These are phyloP conservation scores for Arthrobotrys sphaeroides DNA, from an alignment of 2,329 filamentous ascomycete genomes.

Conservation along the genomic window DNA sequence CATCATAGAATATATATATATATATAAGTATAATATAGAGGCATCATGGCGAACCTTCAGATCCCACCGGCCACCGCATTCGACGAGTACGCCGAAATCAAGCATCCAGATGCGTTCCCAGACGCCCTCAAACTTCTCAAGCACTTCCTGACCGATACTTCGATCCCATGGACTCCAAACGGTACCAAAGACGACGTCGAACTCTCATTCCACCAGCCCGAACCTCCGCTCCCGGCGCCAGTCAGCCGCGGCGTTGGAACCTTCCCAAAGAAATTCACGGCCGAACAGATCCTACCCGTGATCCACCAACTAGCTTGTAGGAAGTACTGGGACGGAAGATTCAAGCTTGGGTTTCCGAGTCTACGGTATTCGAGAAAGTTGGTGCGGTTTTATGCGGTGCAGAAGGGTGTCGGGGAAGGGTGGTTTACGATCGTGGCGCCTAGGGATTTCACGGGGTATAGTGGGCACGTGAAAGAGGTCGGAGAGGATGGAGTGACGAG, in stretches of 20 bases:
- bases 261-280: conserved; percentile 29
- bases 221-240: conserved; percentile 39
- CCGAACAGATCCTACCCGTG: conserved; percentile 40
- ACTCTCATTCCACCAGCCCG: conserved; percentile 32
- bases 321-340: conserved; percentile 38
- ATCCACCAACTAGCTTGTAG: conserved; percentile 41
- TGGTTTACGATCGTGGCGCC: conserved; percentile 46
- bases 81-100: conserved; percentile 21
- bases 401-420: conserved; percentile 46
- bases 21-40: background rate
- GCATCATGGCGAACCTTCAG: conserved; percentile 35
- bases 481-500: conserved; percentile 47
- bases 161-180: conserved; percentile 37
- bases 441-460: conserved; percentile 51
- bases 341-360: conserved; percentile 36
- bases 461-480: conserved; percentile 43
- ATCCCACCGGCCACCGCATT: conserved; percentile 24
- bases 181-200: conserved; percentile 31
- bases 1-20: background rate
- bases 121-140: conserved; percentile 34
- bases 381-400: conserved; percentile 43
- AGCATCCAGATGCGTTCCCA: conserved; percentile 41
- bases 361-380: conserved; percentile 36
- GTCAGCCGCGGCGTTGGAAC: conserved; percentile 30
- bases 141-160: conserved; percentile 14